Evolutionary conservation across 192 early-diverging fungal genomes (phyloP), one percentile per base, ranked within the genome.

Genomic region (Backusella macrospora): DNA sequence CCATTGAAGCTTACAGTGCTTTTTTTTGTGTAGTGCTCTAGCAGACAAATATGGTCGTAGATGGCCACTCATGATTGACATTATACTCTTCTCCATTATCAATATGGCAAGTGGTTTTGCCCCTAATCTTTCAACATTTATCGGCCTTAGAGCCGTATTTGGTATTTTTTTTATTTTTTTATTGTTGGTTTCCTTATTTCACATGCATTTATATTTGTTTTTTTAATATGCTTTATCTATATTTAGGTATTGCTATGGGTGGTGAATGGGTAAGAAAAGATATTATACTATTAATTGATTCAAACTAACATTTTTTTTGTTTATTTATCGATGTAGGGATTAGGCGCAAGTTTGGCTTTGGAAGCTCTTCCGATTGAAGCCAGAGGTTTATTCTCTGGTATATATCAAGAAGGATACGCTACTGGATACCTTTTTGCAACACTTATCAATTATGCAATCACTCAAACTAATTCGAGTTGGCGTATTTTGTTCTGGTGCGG

Each of bases 331-430:
- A 59, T 12, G 9, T 89, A 92, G 92, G 92, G 91, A 9, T 85
- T 94, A 18, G 88, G 90, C 9, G 88, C 89, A 49, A 83, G 87
- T 76, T 77, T 94, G 68, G 90, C 92, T 3, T 86, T 94, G 87
- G 92, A 94, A 81, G 75, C 81, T 47, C 69, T 94, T 21, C 92
- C 91, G 0, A 68, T 84, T 15, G 88, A 91, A 79, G 78, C 85
- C 70, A 82, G 91, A 45, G 92, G 92, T 66, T 76, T 94, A 23
- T 92, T 94, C 43, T 88, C 90, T 7, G 92, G 92, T 39, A 90
- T 94, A 37, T 82, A 92, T 44, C 92, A 94, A 62, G 45, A 62
- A 73, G 91, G 89, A 4, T 92, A 92, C 70, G 86, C 92, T 6
- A 71, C 83, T 13, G 92, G 92, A 6, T 90, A 89, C 70, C 79